Evolutionary conservation across 768 basidiomycete genomes (phyloP).

Genomic region (Crucibulum laeve): DNA sequence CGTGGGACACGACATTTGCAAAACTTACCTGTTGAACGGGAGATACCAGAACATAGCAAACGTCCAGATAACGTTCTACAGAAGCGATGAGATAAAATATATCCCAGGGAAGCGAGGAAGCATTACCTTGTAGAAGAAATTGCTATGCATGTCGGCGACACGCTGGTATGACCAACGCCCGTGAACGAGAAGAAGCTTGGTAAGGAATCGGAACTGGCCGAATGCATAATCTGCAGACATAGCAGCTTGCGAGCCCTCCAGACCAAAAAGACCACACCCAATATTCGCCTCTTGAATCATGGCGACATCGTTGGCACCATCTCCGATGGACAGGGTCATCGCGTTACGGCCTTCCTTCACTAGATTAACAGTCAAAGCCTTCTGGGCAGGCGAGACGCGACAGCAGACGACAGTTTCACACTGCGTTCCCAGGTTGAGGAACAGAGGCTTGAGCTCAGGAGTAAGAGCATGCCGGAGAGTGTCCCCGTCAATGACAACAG

Average conservation of each 20-base stretch:
- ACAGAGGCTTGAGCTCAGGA: constrained; percentile 74
- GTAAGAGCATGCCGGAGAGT: constrained; percentile 80
- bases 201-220: constrained; percentile 93
- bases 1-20: not conserved
- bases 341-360: constrained; percentile 94
- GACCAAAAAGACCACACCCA: constrained; percentile 88
- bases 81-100: constrained; percentile 6
- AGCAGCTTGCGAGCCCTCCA: constrained; percentile 96
- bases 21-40: constrained; percentile 74
- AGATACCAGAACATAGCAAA: constrained; percentile 93
- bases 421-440: constrained; percentile 90
- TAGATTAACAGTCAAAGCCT: constrained; percentile 93
- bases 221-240: constrained; percentile 99
- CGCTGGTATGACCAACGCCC: constrained; percentile 98
- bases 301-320: constrained; percentile 96
- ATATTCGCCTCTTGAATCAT: constrained; percentile 99
- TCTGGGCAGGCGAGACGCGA: constrained; percentile 95
- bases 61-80: constrained; percentile 88
- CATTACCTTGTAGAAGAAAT: constrained; percentile 96
- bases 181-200: constrained; percentile 88
- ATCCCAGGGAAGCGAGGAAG: not conserved
- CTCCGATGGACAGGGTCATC: constrained; percentile 96
- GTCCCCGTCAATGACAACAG: constrained; percentile 95
- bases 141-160: constrained; percentile 93
- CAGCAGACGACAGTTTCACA: constrained; percentile 99